Evolutionary conservation across 306 rosid genomes (phyloP), one percentile per base, ranked within the genome.

Genomic region (Alnus rubra): DNA sequence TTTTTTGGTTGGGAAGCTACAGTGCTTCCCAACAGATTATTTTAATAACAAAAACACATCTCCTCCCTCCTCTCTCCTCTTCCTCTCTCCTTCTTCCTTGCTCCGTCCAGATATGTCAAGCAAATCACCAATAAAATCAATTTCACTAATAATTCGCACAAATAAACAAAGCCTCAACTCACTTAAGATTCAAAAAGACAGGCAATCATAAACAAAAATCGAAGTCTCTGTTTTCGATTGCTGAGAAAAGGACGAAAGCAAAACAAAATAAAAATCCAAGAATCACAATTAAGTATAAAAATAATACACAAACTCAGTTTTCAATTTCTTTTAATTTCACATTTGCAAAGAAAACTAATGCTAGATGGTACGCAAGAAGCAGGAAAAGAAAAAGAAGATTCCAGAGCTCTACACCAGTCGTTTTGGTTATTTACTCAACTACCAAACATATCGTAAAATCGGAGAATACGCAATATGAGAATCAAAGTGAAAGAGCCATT

Each of bases 61-160:
- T 23, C 28, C 28, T 23, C 28, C 28, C 28, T 23, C 28, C 28
- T 23, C 28, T 23, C 28, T 23, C 0, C 28, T 23, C 28, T 23
- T 23, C 28, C 28, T 23, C 28, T 23, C 28, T 23, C 28, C 28
- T 23, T 23, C 28, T 23, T 23, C 28, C 28, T 23, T 23, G 28
- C 28, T 23, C 28, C 28, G 28, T 23, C 28, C 44, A 11, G 9
- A 51, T 3, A 18, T 9, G 50, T 13, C 84, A 16, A 50, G 37
- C 55, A 54, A 42, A 15, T 58, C 60, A 67, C 68, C 60, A 45
- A 44, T 42, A 70, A 33, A 65, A 64, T 65, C 65, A 73, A 84
- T 73, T 48, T 56, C 30, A 56, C 31, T 4, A n/a, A 19, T 7
- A 56, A 56, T 56, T 19, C 30, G 19, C 31, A 56, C 31, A 56